Percentiles rank a stretch among this genome's conserved stretches.
phyloP scores from a whole-genome alignment of 2,329 filamentous ascomycete species.

The Aspergillus felis region DNA sequence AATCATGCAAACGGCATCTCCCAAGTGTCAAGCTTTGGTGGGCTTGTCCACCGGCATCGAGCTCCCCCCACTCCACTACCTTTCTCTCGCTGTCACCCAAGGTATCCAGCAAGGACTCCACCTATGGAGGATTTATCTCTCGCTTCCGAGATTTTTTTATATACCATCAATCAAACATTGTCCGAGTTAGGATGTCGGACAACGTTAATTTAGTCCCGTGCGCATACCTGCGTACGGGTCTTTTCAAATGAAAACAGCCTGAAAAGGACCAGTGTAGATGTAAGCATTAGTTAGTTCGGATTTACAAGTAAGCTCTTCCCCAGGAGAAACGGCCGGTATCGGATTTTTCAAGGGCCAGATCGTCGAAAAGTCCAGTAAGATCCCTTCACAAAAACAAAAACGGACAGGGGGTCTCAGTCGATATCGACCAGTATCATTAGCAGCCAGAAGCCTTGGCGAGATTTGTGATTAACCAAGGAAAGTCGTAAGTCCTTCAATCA shows the following conservation, averaged over 20 bases:
- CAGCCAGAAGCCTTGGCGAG: not conserved
- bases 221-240: not conserved
- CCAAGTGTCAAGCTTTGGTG: not conserved
- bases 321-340: not conserved
- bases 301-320: not conserved
- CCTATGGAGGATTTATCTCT: not conserved
- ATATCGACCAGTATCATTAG: not conserved
- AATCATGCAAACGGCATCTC: not conserved
- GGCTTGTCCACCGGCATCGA: not conserved
- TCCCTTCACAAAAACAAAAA: not conserved
- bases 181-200: not conserved
- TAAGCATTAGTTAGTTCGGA: not conserved
- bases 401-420: not conserved
- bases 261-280: not conserved
- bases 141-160: not conserved
- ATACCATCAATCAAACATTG: not conserved
- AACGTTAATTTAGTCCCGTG: not conserved
- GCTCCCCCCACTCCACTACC: not conserved
- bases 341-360: not conserved
- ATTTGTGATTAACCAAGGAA: not conserved
- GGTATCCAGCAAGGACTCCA: too few relatives aligned
- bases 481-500: conserved; percentile 7
- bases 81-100: too few relatives aligned
- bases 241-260: not conserved
- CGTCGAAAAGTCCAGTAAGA: not conserved